These are phyloP conservation scores for Mycena alexandri DNA, from an alignment of 768 basidiomycete species.

Conservation along the genomic window DNA sequence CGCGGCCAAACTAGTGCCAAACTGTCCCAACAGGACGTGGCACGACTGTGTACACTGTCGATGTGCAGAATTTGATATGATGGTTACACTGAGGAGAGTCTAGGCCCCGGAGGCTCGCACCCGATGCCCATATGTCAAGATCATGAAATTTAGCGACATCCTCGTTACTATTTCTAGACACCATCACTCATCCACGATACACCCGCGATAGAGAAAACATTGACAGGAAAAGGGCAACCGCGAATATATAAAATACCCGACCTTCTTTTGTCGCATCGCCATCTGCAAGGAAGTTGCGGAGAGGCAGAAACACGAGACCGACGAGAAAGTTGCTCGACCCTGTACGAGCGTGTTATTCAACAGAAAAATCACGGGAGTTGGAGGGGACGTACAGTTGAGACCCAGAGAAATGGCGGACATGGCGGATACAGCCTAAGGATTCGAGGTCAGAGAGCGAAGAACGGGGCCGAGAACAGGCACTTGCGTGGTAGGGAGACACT, in stretches of 20 bases:
- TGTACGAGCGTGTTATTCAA: slow-evolving; percentile 43
- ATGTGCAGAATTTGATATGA: too few relatives aligned
- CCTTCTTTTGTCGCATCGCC: slow-evolving; percentile 77
- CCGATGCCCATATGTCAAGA: too few relatives aligned
- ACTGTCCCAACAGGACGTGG: too few relatives aligned
- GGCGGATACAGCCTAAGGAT: slow-evolving; percentile 78
- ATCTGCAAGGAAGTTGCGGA: slow-evolving; percentile 79
- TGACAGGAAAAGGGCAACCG: slow-evolving; percentile 61
- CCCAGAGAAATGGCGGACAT: slow-evolving; percentile 82
- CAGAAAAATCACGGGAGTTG: neutral
- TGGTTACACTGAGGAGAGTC: too few relatives aligned
- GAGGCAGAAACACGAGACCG: slow-evolving; percentile 86
- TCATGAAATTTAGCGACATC: too few relatives aligned
- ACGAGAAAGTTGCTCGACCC: slow-evolving; percentile 91
- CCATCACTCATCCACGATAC: slow-evolving; percentile 49
- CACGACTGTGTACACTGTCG: too few relatives aligned
- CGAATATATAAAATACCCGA: slow-evolving; percentile 92
- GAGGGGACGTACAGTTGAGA: slow-evolving; percentile 67
- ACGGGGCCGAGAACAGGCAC: slow-evolving; percentile 43
- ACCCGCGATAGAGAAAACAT: slow-evolving; percentile 53
- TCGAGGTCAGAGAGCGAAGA: slow-evolving; percentile 23
- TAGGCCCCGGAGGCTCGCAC: too few relatives aligned
- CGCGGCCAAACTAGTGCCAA: too few relatives aligned
- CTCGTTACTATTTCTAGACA: neutral
- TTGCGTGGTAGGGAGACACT: slow-evolving; percentile 82